Base-by-base conservation (phyloP, 805 yeast species). In the Ascoidea asiatica region DNA sequence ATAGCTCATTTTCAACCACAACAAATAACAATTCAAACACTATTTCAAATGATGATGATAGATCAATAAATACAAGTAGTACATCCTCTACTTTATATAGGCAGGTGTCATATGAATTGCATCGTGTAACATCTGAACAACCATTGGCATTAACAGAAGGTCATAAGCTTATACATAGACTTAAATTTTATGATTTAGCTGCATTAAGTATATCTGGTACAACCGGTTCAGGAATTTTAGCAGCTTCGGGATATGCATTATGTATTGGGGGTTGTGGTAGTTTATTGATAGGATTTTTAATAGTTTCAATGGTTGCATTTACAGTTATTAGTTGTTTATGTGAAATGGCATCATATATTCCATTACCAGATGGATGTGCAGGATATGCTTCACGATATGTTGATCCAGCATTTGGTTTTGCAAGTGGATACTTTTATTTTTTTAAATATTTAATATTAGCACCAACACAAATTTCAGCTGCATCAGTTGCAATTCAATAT, bases 261-360 rank as follows among this genome's bases (percentile, higher is more conserved):
- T 7, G 33, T 23, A 7, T 63, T 29, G 78, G 84, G 15, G 90
- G 90, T 19, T 89, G 89, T 1, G 88, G 76, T 8, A 74, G 75
- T 43, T 64, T 84, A 4, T 60, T 82, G 21, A 75, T 82, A 41
- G 72, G 85, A 2, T 82, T 76, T 53, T 42, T 76, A 17, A 79
- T 79, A 58, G 78, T 81, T 70, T 85, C 81, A 36, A 58, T 81
- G 1, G 55, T 82, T 40, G 85, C 79, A 0, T 79, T 67, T 54
- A 70, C 74, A 13, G 83, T 81, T 43, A 76, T 84, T 19, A 88
- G 80, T 57, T 73, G 83, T 3, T 64, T 82, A 46, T 87, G 88
- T 54, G 90, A 82, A 59, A 79, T 82, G 89, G 87, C 88, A 40
- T 80, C 89, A 5, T 79, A 71, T 52, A 78, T 81, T 17, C 89